Base-by-base conservation (phyloP, 116 monocot genomes). In the Phalaenopsis hybrid region DNA sequence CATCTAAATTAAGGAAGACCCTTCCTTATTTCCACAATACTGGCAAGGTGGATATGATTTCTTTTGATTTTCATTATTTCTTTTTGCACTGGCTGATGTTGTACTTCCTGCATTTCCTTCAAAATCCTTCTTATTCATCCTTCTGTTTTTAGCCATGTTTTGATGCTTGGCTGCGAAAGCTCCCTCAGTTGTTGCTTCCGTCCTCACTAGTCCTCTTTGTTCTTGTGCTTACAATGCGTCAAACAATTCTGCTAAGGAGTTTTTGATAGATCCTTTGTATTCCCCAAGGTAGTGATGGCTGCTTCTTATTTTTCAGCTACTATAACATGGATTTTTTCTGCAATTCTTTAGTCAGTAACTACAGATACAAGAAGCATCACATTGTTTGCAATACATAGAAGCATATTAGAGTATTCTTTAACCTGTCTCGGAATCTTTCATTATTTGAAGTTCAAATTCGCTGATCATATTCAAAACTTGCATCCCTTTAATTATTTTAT, bases 341-440 rank as follows among this genome's bases (percentile, higher is more conserved):
- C 68, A 69, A 69, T 25, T 79, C 61, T 44, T 13, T 11, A 79
- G 25, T 79, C 79, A 79, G 52, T 4, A 79, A 79, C 58, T 4
- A 23, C 55, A 4, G 55, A 21, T n/a, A 57, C 10, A 79, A 79
- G 79, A n/a, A 79, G 33, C 13, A 57, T 79, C 6, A 79, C 57
- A 25, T 33, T n/a, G 28, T 69, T 25, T 69, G 28, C 68, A 69
- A 33, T 69, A 48, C 10, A 28, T 5, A 69, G 68, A 69, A 69
- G 21, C 28, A 21, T 69, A 8, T 69, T 25, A 25, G 28, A 31
- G 28, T 69, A 69, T 5, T 69, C 23, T 31, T 69, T 69, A 7
- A 69, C 2, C 6, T 28, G 6, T 21, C 28, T 21, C 23, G 7
- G 21, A 69, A 23, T 69, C 21, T 25, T 68, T 69, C 68, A 69